These are phyloP conservation scores for Diaporthe sp. DNA, from an alignment of 2,329 filamentous ascomycete genomes.

Conservation along the genomic window DNA sequence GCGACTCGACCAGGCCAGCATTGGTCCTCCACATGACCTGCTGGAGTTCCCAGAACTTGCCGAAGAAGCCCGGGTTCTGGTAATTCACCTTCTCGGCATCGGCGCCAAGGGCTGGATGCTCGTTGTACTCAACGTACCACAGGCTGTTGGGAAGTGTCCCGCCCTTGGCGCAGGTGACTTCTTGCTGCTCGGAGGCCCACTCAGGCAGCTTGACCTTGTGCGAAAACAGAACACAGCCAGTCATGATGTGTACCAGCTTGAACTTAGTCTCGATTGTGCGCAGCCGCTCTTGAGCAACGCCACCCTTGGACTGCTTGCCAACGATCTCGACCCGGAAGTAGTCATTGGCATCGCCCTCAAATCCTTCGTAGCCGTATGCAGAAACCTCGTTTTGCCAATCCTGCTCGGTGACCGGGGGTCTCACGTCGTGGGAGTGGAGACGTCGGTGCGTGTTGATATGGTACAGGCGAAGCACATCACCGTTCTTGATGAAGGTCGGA, in stretches of 20 bases:
- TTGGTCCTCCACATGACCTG: conserved; percentile 99
- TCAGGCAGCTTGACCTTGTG: conserved; percentile 99
- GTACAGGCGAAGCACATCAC: conserved; percentile 84
- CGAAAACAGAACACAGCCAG: conserved; percentile 94
- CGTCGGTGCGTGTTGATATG: conserved; percentile 87
- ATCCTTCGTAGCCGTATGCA: conserved; percentile 97
- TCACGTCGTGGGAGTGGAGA: conserved; percentile 95
- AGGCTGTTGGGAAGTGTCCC: conserved; percentile 95
- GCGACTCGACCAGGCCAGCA: conserved; percentile 93
- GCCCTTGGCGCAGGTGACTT: conserved; percentile 95
- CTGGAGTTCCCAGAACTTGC: conserved; percentile 97
- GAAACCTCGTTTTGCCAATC: conserved; percentile 98
- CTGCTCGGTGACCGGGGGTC: conserved; percentile 85
- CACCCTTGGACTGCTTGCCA: conserved; percentile 85
- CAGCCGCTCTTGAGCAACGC: conserved; percentile 83
- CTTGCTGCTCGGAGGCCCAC: conserved; percentile 98
- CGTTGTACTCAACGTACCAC: conserved; percentile 96
- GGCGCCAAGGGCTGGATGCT: conserved; percentile 80
- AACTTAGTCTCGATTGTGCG: conserved; percentile 98
- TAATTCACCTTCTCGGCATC: conserved; percentile 97
- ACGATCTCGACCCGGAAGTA: conserved; percentile 95
- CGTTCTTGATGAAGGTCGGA: conserved; percentile 79
- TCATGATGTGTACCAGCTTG: conserved; percentile 95
- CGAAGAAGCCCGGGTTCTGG: conserved; percentile 91
- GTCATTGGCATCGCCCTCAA: conserved; percentile 96